Percentiles rank a stretch among this genome's conserved stretches.
phyloP scores from a whole-genome alignment of 768 basidiomycete species.

The Tulasnella sp. region DNA sequence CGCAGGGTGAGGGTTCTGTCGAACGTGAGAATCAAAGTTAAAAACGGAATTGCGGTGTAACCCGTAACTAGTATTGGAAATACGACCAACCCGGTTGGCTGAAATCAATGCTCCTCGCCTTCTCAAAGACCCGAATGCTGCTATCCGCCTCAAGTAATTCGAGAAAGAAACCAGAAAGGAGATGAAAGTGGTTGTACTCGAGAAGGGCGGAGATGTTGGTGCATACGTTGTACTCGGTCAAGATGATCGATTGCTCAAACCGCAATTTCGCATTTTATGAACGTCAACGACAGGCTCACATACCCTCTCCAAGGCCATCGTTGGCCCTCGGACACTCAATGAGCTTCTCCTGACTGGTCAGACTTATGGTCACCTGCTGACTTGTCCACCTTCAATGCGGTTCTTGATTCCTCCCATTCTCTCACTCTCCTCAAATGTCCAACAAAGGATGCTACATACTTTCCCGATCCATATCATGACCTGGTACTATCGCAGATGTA shows the following conservation, averaged over 20 bases:
- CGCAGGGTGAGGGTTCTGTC: too few species aligned
- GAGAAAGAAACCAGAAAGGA: conserved; percentile 62
- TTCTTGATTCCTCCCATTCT: conserved; percentile 79
- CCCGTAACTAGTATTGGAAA: too few species aligned
- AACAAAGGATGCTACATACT: conserved; percentile 91
- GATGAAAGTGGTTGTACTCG: conserved; percentile 82
- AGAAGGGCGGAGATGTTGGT: conserved; percentile 92
- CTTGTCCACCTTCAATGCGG: conserved; percentile 72
- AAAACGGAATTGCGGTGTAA: too few species aligned
- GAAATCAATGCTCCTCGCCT: too few species aligned
- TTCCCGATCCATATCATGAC: conserved; percentile 80
- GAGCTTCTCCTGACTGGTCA: conserved; percentile 85
- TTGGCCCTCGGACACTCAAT: conserved; percentile 82
- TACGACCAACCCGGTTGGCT: too few species aligned
- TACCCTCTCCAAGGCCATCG: conserved; percentile 88
- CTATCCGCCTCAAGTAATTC: conserved; percentile 88
- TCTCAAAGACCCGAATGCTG: too few species aligned
- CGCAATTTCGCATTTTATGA: too few species aligned
- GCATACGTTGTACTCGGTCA: conserved; percentile 27
- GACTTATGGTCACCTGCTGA: conserved; percentile 54
- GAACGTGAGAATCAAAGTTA: too few species aligned
- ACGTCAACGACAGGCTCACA: conserved; percentile 55
- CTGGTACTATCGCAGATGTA: conserved; percentile 59
- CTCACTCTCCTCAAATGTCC: conserved; percentile 93
- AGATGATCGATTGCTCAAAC: neutral